Base-by-base conservation (phyloP, 2,329 filamentous ascomycete genomes). In the Penicillium occitanis region DNA sequence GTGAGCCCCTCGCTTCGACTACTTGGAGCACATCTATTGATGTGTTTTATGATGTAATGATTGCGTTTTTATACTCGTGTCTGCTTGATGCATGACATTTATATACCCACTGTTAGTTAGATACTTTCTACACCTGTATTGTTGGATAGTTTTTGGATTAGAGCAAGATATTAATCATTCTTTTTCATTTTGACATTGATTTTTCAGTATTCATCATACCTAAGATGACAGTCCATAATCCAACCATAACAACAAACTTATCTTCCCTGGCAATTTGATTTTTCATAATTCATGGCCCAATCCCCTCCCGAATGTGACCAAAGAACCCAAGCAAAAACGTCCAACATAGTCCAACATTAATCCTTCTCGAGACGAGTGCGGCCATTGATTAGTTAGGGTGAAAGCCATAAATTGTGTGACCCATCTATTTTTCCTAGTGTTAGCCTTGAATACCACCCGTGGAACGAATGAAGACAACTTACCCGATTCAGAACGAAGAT, bases 401-500 rank as follows among this genome's bases (percentile, higher is more conserved):
- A 19, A 67, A 67, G 0, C 65, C 65, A 4, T 55, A 67, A 0
- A 67, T 1, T 17, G 61, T 13, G 1, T 48, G 13, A 1, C 65
- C 65, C 65, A 67, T 63, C 65, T 67, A n/a, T 50, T 22, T 10
- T 14, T 14, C 14, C 14, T 13, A 14, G 55, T 25, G n/a, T 44
- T 25, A 33, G 57, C 13, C 22, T 46, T 22, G 3, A 30, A 13
- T 5, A 19, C 5, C 14, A 44, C 2, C 11, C 14, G 6, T n/a
- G 35, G 11, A 19, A 40, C 10, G 2, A 11, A 42, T 22, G 6
- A 19, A 44, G 11, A 65, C 48, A 25, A 37, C 64, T 50, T 58
- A 63, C 62, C 6, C 55, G 51, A 55, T 61, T 57, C 1, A 67
- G 44, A 51, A 67, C 66, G 37, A 66, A 67, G 28, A 67, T 63